Percentiles rank a stretch among this genome's conserved stretches.
Conservation (phyloP, 83 land plant genomes). For the Thuja plicata region DNA sequence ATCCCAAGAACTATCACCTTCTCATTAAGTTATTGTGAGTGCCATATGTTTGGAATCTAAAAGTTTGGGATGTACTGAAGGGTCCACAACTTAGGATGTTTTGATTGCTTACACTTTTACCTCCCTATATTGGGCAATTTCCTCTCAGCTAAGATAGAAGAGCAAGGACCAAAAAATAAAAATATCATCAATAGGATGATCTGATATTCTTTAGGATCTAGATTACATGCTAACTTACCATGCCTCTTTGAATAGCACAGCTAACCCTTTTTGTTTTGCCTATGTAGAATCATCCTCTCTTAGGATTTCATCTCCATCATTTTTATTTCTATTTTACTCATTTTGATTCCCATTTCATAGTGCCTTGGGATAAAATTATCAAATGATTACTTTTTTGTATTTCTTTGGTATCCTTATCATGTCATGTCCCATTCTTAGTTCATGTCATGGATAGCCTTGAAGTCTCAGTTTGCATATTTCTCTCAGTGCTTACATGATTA, state of each 20-base stretch:
- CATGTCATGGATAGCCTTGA: no score
- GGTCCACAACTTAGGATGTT: no score
- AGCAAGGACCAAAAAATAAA: background rate
- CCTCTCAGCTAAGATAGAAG: background rate
- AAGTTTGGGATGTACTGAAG: no score
- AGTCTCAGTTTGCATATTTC: no score
- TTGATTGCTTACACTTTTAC: no score
- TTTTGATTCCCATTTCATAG: background rate
- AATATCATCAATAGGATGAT: background rate
- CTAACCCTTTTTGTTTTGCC: background rate
- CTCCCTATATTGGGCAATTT: background rate
- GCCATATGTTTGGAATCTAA: no score
- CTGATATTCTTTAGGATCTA: background rate
- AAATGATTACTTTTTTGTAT: no score
- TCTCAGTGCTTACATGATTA: no score
- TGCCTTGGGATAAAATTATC: background rate
- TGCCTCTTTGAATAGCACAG: background rate
- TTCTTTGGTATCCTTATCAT: background rate
- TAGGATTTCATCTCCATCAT: background rate
- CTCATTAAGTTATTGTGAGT: no score
- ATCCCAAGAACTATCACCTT: no score
- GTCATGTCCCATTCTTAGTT: background rate
- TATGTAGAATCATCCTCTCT: background rate
- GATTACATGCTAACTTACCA: background rate
- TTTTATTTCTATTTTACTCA: background rate